phyloP scores from a whole-genome alignment of 805 yeast genomes.

The Wickerhamomyces strasburgensis region DNA sequence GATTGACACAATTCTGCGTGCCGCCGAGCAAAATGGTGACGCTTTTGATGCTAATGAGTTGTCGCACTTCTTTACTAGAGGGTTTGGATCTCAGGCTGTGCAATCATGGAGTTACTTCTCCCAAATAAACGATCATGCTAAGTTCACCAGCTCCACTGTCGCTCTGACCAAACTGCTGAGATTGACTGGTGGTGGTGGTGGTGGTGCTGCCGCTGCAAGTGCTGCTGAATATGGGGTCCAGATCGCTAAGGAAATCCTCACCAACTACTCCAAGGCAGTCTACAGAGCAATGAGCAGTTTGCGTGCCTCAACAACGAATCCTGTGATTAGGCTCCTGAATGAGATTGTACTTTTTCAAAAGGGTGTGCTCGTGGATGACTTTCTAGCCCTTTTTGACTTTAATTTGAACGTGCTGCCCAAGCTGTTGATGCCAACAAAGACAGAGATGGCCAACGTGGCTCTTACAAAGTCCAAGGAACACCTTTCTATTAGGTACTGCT shows the following conservation, averaged over 20 bases:
- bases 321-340: slow-evolving; percentile 53
- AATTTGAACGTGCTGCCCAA: slow-evolving; percentile 57
- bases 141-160: slow-evolving; percentile 40
- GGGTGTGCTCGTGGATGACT: slow-evolving; percentile 48
- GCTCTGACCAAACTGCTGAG: slow-evolving; percentile 35
- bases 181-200: slow-evolving; percentile 10
- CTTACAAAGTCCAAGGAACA: slow-evolving; percentile 30
- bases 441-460: slow-evolving; percentile 37
- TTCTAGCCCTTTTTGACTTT: slow-evolving; percentile 66
- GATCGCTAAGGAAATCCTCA: slow-evolving; percentile 48
- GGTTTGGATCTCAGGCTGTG: slow-evolving; percentile 31
- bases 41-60: slow-evolving; percentile 16
- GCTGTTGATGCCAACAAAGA: slow-evolving; percentile 47
- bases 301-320: slow-evolving; percentile 55
- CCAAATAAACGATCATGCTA: slow-evolving; percentile 45
- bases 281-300: slow-evolving; percentile 61
- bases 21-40: slow-evolving; percentile 1
- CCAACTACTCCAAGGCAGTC: slow-evolving; percentile 53
- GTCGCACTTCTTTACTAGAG: slow-evolving; percentile 30
- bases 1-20: slow-evolving; percentile 12
- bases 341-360: slow-evolving; percentile 45
- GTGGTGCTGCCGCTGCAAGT: too few species aligned
- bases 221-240: slow-evolving; percentile 28
- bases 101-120: slow-evolving; percentile 46
- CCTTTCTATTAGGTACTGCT: slow-evolving; percentile 49